Conservation (phyloP, 352 stramenopile genomes). For the Phytophthora meadii region DNA sequence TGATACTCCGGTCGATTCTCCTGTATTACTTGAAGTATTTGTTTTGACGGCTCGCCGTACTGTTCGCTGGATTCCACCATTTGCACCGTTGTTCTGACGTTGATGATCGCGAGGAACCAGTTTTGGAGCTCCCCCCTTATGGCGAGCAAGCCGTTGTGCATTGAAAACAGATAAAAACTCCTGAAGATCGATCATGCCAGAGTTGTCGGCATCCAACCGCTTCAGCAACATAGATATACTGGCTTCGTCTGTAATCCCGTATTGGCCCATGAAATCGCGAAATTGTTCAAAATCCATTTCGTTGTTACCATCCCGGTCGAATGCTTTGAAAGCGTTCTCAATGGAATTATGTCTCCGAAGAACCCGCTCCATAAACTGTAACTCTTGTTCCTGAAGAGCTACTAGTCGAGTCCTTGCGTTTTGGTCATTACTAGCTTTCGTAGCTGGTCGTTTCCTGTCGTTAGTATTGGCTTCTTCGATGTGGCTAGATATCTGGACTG, state of each 20-base stretch:
- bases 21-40: background rate
- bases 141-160: conserved; percentile 28
- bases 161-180: conserved; percentile 72
- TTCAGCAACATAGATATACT: conserved; percentile 56
- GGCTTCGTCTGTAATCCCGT: conserved; percentile 55
- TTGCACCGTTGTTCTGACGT: background rate
- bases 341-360: conserved; percentile 51
- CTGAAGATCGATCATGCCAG: conserved; percentile 51
- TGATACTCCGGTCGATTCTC: background rate
- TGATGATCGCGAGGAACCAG: background rate
- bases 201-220: conserved; percentile 57
- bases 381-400: conserved; percentile 55
- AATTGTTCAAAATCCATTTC: conserved; percentile 70
- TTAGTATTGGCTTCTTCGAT: background rate
- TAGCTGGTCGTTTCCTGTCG: background rate
- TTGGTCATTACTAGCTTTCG: conserved; percentile 16
- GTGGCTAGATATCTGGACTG: background rate
- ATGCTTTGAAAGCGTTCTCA: conserved; percentile 50
- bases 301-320: conserved; percentile 39
- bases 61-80: background rate
- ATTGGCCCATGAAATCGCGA: conserved; percentile 59
- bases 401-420: conserved; percentile 30
- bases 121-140: conserved; percentile 32
- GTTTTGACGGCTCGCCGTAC: background rate
- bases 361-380: conserved; percentile 55